Evolutionary conservation across 1,139 yeast species (phyloP).

Genomic region (Pichia sp.): DNA sequence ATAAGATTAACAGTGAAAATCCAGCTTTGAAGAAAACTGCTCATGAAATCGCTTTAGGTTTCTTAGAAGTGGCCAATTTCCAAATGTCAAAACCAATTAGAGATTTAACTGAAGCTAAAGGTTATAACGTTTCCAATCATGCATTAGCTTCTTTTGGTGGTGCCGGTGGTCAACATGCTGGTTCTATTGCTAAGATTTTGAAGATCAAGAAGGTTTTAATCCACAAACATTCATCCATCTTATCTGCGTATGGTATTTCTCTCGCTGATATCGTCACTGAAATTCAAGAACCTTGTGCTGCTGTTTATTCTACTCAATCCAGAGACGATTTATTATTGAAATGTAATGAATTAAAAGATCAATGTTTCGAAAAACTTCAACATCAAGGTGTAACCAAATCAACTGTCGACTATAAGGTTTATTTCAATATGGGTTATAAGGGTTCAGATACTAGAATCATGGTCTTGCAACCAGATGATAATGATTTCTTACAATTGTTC

Average conservation of each 20-base stretch:
- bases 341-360: slow-evolving; percentile 35
- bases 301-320: slow-evolving; percentile 18
- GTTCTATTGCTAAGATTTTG: slow-evolving; percentile 46
- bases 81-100: slow-evolving; percentile 58
- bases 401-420: slow-evolving; percentile 47
- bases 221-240: slow-evolving; percentile 51
- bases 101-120: slow-evolving; percentile 53
- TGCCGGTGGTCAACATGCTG: slow-evolving; percentile 56
- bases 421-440: slow-evolving; percentile 73
- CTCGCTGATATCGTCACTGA: slow-evolving; percentile 60
- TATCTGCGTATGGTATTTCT: slow-evolving; percentile 57
- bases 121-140: slow-evolving; percentile 44
- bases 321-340: slow-evolving; percentile 33
- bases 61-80: slow-evolving; percentile 51
- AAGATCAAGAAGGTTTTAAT: slow-evolving; percentile 45
- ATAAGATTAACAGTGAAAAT: slow-evolving; percentile 39
- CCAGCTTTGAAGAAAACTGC: slow-evolving; percentile 34
- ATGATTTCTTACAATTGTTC: slow-evolving; percentile 26
- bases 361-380: slow-evolving; percentile 37
- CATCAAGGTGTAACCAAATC: slow-evolving; percentile 46
- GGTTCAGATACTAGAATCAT: slow-evolving; percentile 89
- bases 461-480: slow-evolving; percentile 40
- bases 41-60: slow-evolving; percentile 52
- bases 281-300: slow-evolving; percentile 44
- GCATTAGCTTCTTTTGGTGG: slow-evolving; percentile 56